Conservation (phyloP, 805 yeast genomes). For the Groenewaldozyma tartarivorans region DNA sequence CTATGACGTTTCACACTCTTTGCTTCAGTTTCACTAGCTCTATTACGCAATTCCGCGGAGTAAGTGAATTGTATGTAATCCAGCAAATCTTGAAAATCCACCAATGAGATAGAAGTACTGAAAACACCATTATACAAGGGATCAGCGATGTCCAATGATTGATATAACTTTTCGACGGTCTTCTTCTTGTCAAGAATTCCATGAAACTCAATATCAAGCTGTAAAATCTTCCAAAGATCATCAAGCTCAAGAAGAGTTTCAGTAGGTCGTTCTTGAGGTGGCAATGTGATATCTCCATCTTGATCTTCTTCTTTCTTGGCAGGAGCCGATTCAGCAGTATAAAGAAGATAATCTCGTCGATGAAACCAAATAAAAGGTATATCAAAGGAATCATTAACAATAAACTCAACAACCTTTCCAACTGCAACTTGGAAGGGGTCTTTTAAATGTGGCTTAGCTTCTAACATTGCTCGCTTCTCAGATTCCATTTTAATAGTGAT, state of each 20-base stretch:
- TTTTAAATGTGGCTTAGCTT: constrained; percentile 26
- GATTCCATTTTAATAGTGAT: constrained; percentile 51
- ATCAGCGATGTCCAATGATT: constrained; percentile 48
- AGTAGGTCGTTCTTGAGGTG: constrained; percentile 26
- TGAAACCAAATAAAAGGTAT: constrained; percentile 95
- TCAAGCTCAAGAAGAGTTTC: constrained; percentile 43
- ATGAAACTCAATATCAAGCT: constrained; percentile 80
- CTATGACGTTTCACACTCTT: constrained; percentile 26
- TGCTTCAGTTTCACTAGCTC: background rate
- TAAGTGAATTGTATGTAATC: constrained; percentile 73
- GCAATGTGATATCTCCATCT: background rate
- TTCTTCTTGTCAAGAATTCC: constrained; percentile 67
- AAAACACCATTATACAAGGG: constrained; percentile 47
- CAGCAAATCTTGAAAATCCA: constrained; percentile 77
- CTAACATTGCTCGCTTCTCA: constrained; percentile 43
- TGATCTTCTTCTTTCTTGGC: constrained; percentile 8
- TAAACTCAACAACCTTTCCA: constrained; percentile 56
- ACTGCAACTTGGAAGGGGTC: constrained; percentile 55
- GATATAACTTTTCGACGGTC: constrained; percentile 38
- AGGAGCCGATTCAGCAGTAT: constrained; percentile 34
- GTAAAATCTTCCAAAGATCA: constrained; percentile 87
- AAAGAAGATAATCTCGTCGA: constrained; percentile 77
- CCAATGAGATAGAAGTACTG: constrained; percentile 48
- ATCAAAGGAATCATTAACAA: constrained; percentile 71
- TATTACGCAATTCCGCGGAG: constrained; percentile 47